These are phyloP conservation scores for Sphaerobolus stellatus DNA, from an alignment of 1,284 basidiomycete species.

Conservation along the genomic window DNA sequence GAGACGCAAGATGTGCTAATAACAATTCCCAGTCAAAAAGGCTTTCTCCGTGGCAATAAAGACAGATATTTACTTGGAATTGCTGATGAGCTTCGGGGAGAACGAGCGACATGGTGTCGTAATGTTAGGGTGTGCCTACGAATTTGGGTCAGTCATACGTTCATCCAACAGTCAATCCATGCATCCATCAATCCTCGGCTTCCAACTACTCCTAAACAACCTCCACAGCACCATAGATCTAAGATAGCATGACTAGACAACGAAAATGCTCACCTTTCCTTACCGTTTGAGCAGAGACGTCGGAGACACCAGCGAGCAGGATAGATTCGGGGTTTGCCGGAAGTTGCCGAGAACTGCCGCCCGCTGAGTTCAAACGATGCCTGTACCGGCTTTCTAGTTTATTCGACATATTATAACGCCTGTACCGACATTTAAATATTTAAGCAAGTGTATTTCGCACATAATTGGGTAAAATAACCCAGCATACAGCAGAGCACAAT, in stretches of 20 bases:
- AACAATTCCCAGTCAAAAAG: not conserved
- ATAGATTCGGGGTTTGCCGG: not conserved
- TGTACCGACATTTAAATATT: no score
- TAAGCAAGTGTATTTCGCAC: no score
- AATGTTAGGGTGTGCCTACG: not conserved
- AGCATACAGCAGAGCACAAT: no score
- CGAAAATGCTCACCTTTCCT: constrained; percentile 4
- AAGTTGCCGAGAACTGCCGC: constrained; percentile 5
- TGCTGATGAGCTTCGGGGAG: constrained; percentile 90
- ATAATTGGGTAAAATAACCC: no score
- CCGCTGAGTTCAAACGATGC: no score
- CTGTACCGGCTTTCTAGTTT: no score
- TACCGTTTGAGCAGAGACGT: not conserved
- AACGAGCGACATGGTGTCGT: constrained; percentile 81
- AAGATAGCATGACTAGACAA: no score
- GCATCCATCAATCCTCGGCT: constrained; percentile 11
- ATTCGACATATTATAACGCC: no score
- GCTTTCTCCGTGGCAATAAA: not conserved
- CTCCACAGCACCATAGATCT: no score
- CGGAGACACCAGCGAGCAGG: constrained; percentile 1
- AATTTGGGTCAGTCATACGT: not conserved
- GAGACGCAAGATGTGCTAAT: constrained; percentile 94
- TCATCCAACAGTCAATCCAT: constrained; percentile 2
- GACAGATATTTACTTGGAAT: constrained; percentile 70
- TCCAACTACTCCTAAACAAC: not conserved